A percentile compares a stretch with the other conserved stretches of the same genome.
phyloP scores from a whole-genome alignment of 139 green algal genomes.

The Astrephomene gubernaculifera region DNA sequence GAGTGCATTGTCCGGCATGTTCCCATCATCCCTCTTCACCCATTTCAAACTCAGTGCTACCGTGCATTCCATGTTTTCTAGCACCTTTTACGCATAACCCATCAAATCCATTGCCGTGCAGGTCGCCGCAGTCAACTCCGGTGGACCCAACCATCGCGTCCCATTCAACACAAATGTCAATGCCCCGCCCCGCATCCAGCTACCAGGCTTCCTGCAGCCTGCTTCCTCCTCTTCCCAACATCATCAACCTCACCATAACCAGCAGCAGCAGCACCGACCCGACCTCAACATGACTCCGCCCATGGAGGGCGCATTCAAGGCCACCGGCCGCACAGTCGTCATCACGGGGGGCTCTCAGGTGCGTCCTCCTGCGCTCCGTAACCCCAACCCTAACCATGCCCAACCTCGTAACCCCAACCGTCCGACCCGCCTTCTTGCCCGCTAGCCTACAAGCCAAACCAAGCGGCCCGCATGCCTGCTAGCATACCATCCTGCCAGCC shows the following conservation, averaged over 20 bases:
- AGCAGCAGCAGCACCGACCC: slow-evolving; percentile 3
- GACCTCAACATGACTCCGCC: slow-evolving; percentile 2
- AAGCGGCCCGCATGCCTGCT: too few relatives aligned
- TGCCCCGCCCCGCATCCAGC: neutral
- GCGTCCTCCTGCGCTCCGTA: too few relatives aligned
- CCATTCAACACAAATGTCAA: slow-evolving; percentile 44
- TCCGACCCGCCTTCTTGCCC: neutral
- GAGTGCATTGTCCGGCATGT: too few relatives aligned
- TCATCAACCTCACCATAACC: too few relatives aligned
- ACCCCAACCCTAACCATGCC: too few relatives aligned
- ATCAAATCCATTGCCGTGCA: neutral
- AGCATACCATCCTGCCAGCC: too few relatives aligned
- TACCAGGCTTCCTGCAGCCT: slow-evolving; percentile 21
- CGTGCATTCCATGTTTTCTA: too few relatives aligned
- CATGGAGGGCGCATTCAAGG: slow-evolving; percentile 52
- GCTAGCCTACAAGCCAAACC: neutral
- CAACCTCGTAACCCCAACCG: too few relatives aligned
- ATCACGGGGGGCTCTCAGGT: slow-evolving; percentile 67
- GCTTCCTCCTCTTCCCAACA: too few relatives aligned
- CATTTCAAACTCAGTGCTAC: too few relatives aligned
- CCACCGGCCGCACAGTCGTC: slow-evolving; percentile 60
- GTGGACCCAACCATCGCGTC: slow-evolving; percentile 1
- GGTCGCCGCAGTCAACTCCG: neutral
- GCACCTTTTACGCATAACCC: too few relatives aligned
- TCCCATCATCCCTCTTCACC: too few relatives aligned